Conservation (phyloP, 176 grass and related monocot species). For the Oryza nivara region DNA sequence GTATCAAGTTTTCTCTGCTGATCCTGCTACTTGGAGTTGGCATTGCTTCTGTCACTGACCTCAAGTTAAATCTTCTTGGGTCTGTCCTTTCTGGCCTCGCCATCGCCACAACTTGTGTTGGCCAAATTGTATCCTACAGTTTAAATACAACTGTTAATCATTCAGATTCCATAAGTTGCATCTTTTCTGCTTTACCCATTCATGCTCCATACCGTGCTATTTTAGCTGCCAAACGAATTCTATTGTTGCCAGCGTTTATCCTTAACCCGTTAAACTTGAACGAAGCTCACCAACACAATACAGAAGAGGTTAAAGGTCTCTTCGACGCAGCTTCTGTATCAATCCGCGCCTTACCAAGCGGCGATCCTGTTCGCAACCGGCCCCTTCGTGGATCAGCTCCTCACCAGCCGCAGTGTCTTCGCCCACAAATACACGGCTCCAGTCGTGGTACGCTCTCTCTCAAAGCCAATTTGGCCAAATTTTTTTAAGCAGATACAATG, state of each 20-base stretch:
- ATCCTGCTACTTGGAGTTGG: constrained; percentile 82
- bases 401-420: constrained; percentile 78
- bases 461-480: background rate
- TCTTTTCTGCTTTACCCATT: background rate
- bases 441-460: constrained; percentile 56
- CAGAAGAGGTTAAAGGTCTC: constrained; percentile 93
- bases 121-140: constrained; percentile 68
- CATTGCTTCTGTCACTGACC: constrained; percentile 81
- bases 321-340: constrained; percentile 88
- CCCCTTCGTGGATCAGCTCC: constrained; percentile 77
- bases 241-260: background rate
- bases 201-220: background rate
- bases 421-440: constrained; percentile 57
- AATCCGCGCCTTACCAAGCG: constrained; percentile 82
- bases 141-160: background rate
- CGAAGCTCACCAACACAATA: constrained; percentile 90
- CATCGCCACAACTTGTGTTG: constrained; percentile 66
- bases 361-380: constrained; percentile 75
- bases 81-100: constrained; percentile 78
- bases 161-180: background rate
- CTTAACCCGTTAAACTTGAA: constrained; percentile 58
- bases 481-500: no score
- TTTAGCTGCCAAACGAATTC: background rate
- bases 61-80: constrained; percentile 79
- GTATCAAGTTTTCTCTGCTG: constrained; percentile 76